A percentile compares a stretch with the other conserved stretches of the same genome.
phyloP scores from a whole-genome alignment of 176 grass and related monocot genomes.

The Elymus sibiricus region DNA sequence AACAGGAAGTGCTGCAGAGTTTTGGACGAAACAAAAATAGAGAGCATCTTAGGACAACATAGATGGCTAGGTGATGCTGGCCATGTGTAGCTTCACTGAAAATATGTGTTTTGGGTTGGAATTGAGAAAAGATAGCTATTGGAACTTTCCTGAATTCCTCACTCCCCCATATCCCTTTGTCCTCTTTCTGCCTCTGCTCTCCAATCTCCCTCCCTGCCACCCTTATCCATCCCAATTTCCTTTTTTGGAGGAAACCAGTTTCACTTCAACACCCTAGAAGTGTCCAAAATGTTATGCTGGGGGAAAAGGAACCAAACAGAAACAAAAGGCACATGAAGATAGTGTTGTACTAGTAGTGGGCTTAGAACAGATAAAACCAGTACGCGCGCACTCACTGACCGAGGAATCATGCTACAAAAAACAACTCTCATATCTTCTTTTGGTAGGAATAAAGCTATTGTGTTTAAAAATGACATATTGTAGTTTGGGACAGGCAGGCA shows the following conservation, averaged over 20 bases:
- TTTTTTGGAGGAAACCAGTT: neutral
- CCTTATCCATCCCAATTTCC: conserved; percentile 30
- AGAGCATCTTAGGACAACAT: neutral
- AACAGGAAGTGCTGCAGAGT: neutral
- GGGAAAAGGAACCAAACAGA: neutral
- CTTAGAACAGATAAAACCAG: neutral
- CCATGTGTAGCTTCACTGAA: neutral
- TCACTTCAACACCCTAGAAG: conserved; percentile 8
- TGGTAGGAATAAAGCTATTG: neutral
- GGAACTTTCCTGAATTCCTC: conserved; percentile 32
- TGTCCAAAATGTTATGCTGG: neutral
- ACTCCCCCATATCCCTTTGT: neutral
- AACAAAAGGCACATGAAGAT: conserved; percentile 3
- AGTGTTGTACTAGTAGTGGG: neutral
- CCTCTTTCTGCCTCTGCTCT: neutral
- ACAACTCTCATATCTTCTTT: neutral
- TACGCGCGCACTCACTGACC: neutral
- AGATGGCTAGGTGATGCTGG: neutral
- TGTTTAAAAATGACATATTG: neutral
- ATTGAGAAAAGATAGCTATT: neutral
- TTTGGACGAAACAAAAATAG: neutral
- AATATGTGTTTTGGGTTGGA: neutral
- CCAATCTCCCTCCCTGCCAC: neutral
- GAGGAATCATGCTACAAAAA: neutral
- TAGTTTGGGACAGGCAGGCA: conserved; percentile 9